Percentiles rank a stretch among this genome's conserved stretches.
Conservation (phyloP, 768 basidiomycete genomes). For the Suillus lakei region DNA sequence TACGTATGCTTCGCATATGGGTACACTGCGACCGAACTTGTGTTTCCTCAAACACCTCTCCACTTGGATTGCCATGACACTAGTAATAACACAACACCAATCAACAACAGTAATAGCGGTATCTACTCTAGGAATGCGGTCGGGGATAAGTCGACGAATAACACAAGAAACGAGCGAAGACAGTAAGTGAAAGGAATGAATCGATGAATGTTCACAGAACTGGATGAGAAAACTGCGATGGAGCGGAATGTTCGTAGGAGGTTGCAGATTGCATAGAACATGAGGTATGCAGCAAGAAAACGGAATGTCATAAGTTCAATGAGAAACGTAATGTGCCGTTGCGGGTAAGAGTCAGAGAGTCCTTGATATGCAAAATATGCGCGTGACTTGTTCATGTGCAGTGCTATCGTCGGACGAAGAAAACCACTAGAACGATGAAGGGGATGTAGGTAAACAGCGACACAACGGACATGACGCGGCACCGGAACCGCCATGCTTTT, state of each 20-base stretch:
- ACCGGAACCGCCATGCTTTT: constrained; percentile 73
- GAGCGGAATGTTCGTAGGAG: constrained; percentile 5
- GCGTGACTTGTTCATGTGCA: constrained; percentile 16
- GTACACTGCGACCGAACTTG: background rate
- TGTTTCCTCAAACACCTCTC: background rate
- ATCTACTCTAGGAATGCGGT: constrained; percentile 11
- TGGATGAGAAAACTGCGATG: constrained; percentile 16
- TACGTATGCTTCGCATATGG: background rate
- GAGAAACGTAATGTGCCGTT: constrained; percentile 14
- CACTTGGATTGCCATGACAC: background rate
- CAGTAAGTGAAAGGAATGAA: constrained; percentile 24
- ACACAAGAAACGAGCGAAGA: constrained; percentile 30
- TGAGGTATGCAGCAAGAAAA: constrained; percentile 2
- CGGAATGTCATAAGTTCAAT: constrained; percentile 22
- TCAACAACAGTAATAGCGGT: constrained; percentile 25
- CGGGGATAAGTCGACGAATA: constrained; percentile 34
- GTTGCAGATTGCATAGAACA: constrained; percentile 11
- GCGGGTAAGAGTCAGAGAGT: background rate
- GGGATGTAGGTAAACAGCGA: constrained; percentile 80
- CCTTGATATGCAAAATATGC: constrained; percentile 4
- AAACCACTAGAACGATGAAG: constrained; percentile 73
- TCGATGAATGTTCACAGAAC: constrained; percentile 11
- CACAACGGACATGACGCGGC: constrained; percentile 71
- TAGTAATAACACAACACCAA: constrained; percentile 25
- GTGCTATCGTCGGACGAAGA: constrained; percentile 53